phyloP scores from a whole-genome alignment of 1,139 yeast species.

The Wickerhamomyces sp. region DNA sequence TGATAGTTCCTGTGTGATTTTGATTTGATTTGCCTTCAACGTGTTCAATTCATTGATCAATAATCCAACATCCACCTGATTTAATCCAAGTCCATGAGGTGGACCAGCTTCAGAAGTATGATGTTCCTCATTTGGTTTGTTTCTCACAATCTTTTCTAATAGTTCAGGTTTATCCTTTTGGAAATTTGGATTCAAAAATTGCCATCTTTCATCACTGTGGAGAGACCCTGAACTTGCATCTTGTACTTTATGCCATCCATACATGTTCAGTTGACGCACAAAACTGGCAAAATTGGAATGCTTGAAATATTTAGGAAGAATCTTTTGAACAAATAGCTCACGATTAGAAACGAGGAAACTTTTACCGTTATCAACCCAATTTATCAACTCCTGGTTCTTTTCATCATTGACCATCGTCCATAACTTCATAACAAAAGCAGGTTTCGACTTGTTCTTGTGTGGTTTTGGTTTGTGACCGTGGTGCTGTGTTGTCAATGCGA shows the following conservation, averaged over 20 bases:
- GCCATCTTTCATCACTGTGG: conserved; percentile 88
- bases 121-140: conserved; percentile 39
- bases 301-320: conserved; percentile 87
- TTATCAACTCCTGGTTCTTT: conserved; percentile 59
- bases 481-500: conserved; percentile 5
- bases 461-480: conserved; percentile 2
- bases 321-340: conserved; percentile 78
- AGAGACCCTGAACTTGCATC: conserved; percentile 46
- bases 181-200: conserved; percentile 86
- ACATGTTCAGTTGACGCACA: conserved; percentile 94
- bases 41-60: conserved; percentile 70
- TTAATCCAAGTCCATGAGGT: conserved; percentile 36
- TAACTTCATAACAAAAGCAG: conserved; percentile 86
- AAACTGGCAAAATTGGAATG: conserved; percentile 93
- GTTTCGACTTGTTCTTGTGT: conserved; percentile 37
- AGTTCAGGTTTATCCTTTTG: conserved; percentile 61
- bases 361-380: conserved; percentile 84
- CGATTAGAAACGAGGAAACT: conserved; percentile 81
- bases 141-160: conserved; percentile 76
- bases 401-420: conserved; percentile 95
- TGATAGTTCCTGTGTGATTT: conserved; percentile 77
- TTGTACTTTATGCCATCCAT: conserved; percentile 92
- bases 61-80: conserved; percentile 47
- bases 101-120: conserved; percentile 30
- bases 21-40: conserved; percentile 70